Base-by-base conservation (phyloP, 768 basidiomycete genomes). In the Tulasnella sp. region DNA sequence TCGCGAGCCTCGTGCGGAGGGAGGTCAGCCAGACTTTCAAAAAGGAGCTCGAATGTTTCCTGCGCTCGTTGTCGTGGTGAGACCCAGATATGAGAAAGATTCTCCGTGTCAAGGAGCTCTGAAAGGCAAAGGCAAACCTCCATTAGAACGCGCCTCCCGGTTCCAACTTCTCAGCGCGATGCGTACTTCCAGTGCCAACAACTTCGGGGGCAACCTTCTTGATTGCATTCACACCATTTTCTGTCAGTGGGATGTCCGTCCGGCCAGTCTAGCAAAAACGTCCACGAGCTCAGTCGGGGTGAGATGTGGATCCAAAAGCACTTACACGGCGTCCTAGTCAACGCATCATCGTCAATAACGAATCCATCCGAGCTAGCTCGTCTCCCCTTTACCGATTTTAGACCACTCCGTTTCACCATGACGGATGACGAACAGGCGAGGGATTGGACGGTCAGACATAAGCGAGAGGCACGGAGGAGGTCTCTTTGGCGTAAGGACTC, bases 391-490 rank as follows among this genome's bases (percentile, higher is more conserved):
- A 83, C 96, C 96, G 83, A 93, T 96, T 69, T 93, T 84, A 24
- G 94, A 95, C 96, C 96, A 98, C 85, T 97, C 96, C 1, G 97
- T 98, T 88, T 98, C 94, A 44, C 96, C 95, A 85, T 96, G 95
- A 81, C 95, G 90, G 83, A 96, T 88, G 73, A 96, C 86, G 85
- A 95, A 93, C 74, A 96, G 86, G 78, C 95, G 90, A 44, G 95
- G 95, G 86, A 91, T 90, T 75, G 90, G 90, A 77, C 88, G 89
- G 14, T 69, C 11, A 14, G 64, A 69, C 64, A 69, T 69, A 6
- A 22, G 22, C 11, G 54, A n/a, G n/a, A n/a, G n/a, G n/a, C n/a
- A n/a, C n/a, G n/a, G n/a, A n/a, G n/a, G n/a, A n/a, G n/a, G n/a
- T n/a, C n/a, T n/a, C n/a, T n/a, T n/a, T n/a, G n/a, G n/a, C n/a